Conservation (phyloP, 306 rosid genomes). For the Gillenia trifoliata region DNA sequence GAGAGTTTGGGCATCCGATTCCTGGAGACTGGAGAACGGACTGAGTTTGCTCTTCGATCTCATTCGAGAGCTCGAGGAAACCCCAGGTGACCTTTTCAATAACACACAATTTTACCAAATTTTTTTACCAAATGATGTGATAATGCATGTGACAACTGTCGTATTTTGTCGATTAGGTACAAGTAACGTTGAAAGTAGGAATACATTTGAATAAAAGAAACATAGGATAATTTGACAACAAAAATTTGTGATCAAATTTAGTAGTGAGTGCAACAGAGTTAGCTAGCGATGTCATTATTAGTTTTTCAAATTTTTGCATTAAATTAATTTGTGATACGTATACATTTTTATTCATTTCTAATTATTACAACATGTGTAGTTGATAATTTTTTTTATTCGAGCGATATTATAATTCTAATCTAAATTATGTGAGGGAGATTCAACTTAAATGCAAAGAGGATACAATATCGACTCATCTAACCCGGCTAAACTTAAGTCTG, state of each 20-base stretch:
- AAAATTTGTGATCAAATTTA: background rate
- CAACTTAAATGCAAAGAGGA: background rate
- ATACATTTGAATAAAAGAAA: background rate
- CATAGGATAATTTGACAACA: too few species aligned
- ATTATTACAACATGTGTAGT: background rate
- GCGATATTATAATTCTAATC: too few species aligned
- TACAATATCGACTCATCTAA: too few species aligned
- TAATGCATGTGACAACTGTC: background rate
- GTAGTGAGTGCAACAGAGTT: background rate
- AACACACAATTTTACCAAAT: too few species aligned
- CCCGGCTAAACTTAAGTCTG: background rate
- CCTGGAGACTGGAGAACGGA: slow-evolving; percentile 72
- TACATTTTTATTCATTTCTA: background rate
- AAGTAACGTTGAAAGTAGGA: background rate
- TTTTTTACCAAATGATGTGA: background rate
- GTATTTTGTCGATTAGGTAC: background rate
- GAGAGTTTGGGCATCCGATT: slow-evolving; percentile 71
- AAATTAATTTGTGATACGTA: too few species aligned
- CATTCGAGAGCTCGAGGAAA: slow-evolving; percentile 70
- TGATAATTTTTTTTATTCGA: background rate
- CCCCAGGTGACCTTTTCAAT: slow-evolving; percentile 22
- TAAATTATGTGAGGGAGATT: too few species aligned
- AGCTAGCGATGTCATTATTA: background rate
- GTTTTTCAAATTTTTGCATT: background rate
- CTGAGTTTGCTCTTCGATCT: slow-evolving; percentile 81